Evolutionary conservation across 2,329 filamentous ascomycete genomes (phyloP), one percentile per base, ranked within the genome.

Genomic region (Apiospora koreana): DNA sequence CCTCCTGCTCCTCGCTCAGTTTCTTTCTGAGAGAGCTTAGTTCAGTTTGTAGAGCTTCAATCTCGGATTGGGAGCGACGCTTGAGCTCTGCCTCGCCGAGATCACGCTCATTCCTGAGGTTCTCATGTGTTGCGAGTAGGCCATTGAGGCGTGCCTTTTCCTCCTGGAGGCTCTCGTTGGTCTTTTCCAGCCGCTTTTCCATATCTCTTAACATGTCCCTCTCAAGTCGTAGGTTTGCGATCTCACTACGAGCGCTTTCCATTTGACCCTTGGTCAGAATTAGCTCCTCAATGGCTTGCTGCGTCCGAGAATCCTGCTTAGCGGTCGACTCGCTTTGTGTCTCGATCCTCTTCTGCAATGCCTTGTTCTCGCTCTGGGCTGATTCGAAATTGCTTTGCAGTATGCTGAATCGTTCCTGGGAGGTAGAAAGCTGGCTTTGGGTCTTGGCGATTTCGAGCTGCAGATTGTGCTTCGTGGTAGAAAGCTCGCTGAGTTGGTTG

Each of bases 131-230:
- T 4, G 92, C 89, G 64, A 98, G 89, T 42, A 97, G 86, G 70
- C 90, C 91, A 81, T 95, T 97, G 5, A 98, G 87, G 41, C 95
- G 89, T 64, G 91, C 89, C 74, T 94, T 93, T 79, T 99, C 96
- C 71, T 97, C 93, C 54, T 93, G 87, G 16, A 98, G 85, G 25
- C 84, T 89, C 77, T 97, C 94, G 73, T 96, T 97, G 77, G 98
- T 95, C 76, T 96, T 94, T 72, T 89, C 92, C 58, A 98, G 86
- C 68, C 97, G 91, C 73, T 93, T 92, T 79, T 98, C 95, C 43
- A 98, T 97, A 69, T 92, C 94, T 83, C 96, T 97, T 93, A 93
- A 97, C 12, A 99, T 86, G 46, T 94, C 93, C 83, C 97, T 97
- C 81, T 98, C 95, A 0, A 95, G 95, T 80, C 97, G 97, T 43